Conservation (phyloP, 2,329 filamentous ascomycete species). For the Colletotrichum musicola region DNA sequence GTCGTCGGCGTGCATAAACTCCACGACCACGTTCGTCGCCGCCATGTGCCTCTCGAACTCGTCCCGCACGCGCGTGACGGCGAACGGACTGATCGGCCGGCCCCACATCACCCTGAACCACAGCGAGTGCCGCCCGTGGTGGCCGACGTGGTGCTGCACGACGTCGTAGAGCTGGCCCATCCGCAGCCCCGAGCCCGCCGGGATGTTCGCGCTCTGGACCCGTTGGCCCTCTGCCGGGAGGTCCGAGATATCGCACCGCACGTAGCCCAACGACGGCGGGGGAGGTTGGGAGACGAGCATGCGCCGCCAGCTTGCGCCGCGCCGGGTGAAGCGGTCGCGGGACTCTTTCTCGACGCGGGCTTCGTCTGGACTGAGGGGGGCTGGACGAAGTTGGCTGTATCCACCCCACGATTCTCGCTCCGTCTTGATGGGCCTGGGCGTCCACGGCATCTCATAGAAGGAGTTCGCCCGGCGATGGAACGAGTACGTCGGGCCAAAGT, state of each 20-base stretch:
- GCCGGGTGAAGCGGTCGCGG: conserved; percentile 24
- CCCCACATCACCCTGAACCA: conserved; percentile 37
- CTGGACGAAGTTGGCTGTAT: conserved; percentile 8
- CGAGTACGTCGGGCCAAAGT: conserved; percentile 33
- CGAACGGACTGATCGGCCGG: conserved; percentile 4
- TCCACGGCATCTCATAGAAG: conserved; percentile 36
- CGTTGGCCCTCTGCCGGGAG: conserved; percentile 2
- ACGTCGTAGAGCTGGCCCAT: conserved; percentile 42
- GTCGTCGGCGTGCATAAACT: conserved; percentile 36
- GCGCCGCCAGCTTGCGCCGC: conserved; percentile 42
- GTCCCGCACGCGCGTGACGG: conserved; percentile 14
- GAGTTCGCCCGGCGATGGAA: conserved; percentile 28
- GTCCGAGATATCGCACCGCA: conserved; percentile 26
- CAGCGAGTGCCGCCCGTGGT: conserved; percentile 32
- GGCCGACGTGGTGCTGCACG: conserved; percentile 25
- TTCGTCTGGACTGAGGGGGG: neutral
- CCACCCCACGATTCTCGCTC: conserved; percentile 28
- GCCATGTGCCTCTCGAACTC: conserved; percentile 24
- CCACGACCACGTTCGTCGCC: conserved; percentile 30
- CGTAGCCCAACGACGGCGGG: conserved; percentile 22
- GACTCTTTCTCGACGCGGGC: neutral
- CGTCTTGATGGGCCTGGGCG: neutral
- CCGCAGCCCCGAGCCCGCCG: conserved; percentile 23
- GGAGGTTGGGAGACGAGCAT: conserved; percentile 43
- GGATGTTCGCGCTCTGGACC: conserved; percentile 20